These are phyloP conservation scores for Xylaria sp. DNA, from an alignment of 2,329 filamentous ascomycete genomes.

Conservation along the genomic window DNA sequence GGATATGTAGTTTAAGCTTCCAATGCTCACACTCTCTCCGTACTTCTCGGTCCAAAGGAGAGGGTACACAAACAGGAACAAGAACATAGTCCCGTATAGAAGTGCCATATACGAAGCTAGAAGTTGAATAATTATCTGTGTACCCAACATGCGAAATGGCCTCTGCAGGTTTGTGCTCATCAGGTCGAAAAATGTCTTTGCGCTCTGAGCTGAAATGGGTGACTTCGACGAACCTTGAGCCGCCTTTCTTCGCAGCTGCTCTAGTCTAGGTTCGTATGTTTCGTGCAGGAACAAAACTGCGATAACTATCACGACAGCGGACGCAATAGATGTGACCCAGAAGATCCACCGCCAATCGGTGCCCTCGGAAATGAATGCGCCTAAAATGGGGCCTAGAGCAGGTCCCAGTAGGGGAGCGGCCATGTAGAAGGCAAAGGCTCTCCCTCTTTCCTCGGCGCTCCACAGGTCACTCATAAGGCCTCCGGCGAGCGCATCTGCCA, in stretches of 20 bases:
- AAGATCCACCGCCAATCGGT: conserved; percentile 78
- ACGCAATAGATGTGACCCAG: conserved; percentile 69
- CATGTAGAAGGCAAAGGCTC: conserved; percentile 68
- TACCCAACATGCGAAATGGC: conserved; percentile 56
- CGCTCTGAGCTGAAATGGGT: conserved; percentile 3
- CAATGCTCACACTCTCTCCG: conserved; percentile 53
- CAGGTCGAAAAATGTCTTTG: conserved; percentile 8
- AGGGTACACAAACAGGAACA: conserved; percentile 57
- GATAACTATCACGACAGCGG: conserved; percentile 65
- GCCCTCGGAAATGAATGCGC: conserved; percentile 71
- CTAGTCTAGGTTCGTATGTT: conserved; percentile 69
- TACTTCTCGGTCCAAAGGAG: conserved; percentile 49
- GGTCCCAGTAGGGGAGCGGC: conserved; percentile 73
- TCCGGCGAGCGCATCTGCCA: conserved; percentile 26
- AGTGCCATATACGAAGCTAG: conserved; percentile 57
- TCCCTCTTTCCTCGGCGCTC: conserved; percentile 67
- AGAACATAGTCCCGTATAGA: conserved; percentile 58
- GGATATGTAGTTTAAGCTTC: conserved; percentile 59
- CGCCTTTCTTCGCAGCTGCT: conserved; percentile 11
- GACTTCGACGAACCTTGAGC: conserved; percentile 2
- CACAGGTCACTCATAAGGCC: conserved; percentile 59
- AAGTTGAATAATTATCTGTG: conserved; percentile 58
- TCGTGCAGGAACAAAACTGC: conserved; percentile 71
- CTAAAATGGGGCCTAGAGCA: conserved; percentile 72
- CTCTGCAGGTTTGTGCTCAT: conserved; percentile 51